Base-by-base conservation (phyloP, 2,329 filamentous ascomycete species). In the Camillea tinctor region DNA sequence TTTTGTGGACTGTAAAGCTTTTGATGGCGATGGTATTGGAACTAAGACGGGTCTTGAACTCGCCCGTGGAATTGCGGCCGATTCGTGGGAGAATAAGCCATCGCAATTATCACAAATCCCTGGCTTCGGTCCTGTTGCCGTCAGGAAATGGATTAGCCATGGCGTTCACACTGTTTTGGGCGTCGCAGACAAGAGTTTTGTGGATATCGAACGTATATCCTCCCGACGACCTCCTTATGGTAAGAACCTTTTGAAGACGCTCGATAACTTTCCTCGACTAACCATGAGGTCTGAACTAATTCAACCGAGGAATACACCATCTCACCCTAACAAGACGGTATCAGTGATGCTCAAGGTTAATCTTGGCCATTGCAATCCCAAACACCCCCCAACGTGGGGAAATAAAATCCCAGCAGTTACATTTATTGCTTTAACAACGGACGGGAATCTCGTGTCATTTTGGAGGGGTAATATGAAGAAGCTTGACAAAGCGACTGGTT, bases 191-290 rank as follows among this genome's bases (percentile, higher is more conserved):
- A 81, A 86, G 15, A 88, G 94, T 40, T 80, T 88, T 23, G 84
- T 87, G 56, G 83, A 86, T 23, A 91, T 99, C 55, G 94, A 98
- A 68, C 83, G 87, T 53, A 77, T 92, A 22, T 74, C 96, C 52
- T 89, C 87, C 64, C 88, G 89, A 57, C 92, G 96, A 65, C 91
- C 93, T 0, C 92, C 94, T 0, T 97, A 90, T 70, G 95, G 94
- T 0, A 82, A 84, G 51, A 88, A 88, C 50, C 71, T 96, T 50
- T 77, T 90, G 15, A 84, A 86, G 13, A 79, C 80, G 20, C 75
- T 95, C 9, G 83, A 82, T 1, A 80, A 81, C 0, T 98, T 97
- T 68, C 95, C 95, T 13, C 72, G 74, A 3, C 69, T 88, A 19
- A 76, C 68, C 1, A 62, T 87, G 40, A 68, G 73, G 13, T 70